A percentile compares a stretch with the other conserved stretches of the same genome.
These are phyloP conservation scores for Ceratocystis albifundus DNA, from an alignment of 2,329 filamentous ascomycete genomes.

Conservation along the genomic window DNA sequence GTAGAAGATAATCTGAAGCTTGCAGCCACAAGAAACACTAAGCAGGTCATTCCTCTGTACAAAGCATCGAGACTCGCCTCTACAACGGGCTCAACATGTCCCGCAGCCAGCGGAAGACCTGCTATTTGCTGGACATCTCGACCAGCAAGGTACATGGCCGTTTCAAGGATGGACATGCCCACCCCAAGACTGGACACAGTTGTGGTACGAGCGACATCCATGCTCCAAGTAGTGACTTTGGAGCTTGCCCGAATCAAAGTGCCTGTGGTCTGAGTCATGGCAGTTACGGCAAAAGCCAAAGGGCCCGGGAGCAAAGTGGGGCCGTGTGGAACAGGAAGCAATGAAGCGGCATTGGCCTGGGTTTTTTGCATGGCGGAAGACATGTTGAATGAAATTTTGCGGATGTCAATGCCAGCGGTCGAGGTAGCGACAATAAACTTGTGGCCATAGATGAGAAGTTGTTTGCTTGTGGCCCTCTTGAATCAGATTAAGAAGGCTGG, in stretches of 20 bases:
- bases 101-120: constrained; percentile 30
- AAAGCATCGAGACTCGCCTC: constrained; percentile 46
- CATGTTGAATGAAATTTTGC: neutral
- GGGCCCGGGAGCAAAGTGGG: constrained; percentile 45
- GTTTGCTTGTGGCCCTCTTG: neutral
- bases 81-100: constrained; percentile 43
- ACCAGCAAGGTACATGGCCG: constrained; percentile 42
- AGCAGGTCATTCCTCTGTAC: constrained; percentile 45
- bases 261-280: constrained; percentile 49
- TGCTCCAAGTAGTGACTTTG: constrained; percentile 40
- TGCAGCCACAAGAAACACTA: constrained; percentile 50
- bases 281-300: constrained; percentile 47
- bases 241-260: constrained; percentile 45
- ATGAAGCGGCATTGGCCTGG: neutral
- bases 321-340: constrained; percentile 12
- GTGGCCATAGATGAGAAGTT: neutral
- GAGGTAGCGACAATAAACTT: neutral
- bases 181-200: constrained; percentile 48
- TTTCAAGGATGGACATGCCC: constrained; percentile 43
- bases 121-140: constrained; percentile 33
- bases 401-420: neutral
- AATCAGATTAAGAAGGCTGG: neutral
- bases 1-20: constrained; percentile 48
- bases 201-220: constrained; percentile 44
- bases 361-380: constrained; percentile 11